Percentiles rank a stretch among this genome's conserved stretches.
These are phyloP conservation scores for Tanacetum coccineum DNA, from an alignment of 129 eudicot genomes.

Conservation along the genomic window DNA sequence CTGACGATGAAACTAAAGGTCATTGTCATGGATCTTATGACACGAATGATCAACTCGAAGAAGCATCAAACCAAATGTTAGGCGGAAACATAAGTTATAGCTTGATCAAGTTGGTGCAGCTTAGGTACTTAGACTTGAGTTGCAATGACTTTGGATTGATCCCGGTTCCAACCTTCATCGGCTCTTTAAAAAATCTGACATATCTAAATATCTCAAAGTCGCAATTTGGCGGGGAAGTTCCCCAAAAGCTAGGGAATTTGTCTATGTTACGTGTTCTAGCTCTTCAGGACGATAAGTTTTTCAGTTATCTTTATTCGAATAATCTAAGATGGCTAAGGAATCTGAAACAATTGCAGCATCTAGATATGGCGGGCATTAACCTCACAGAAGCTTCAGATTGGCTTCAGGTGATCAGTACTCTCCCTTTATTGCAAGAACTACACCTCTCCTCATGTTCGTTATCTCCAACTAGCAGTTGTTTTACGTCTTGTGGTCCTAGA, in stretches of 20 bases:
- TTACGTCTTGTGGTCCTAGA: no score
- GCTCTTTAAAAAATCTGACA: slow-evolving; percentile 1
- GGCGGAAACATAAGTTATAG: slow-evolving; percentile 15
- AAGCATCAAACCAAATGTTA: slow-evolving; percentile 10
- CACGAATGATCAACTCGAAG: not conserved
- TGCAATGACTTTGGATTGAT: not conserved
- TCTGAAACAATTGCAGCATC: slow-evolving; percentile 9
- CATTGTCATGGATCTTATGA: not conserved
- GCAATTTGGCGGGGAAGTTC: slow-evolving; percentile 14
- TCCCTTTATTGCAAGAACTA: slow-evolving; percentile 16
- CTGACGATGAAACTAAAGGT: not conserved
- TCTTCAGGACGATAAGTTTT: not conserved
- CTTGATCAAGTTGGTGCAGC: not conserved
- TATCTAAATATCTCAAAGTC: slow-evolving; percentile 16
- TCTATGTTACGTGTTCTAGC: slow-evolving; percentile 8
- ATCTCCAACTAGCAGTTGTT: no score
- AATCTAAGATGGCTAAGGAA: not conserved
- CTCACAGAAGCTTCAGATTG: slow-evolving; percentile 7
- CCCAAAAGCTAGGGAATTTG: slow-evolving; percentile 13
- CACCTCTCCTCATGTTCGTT: not conserved
- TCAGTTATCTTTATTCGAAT: not conserved
- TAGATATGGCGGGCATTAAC: slow-evolving; percentile 5
- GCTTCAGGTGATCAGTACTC: slow-evolving; percentile 8
- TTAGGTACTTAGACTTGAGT: slow-evolving; percentile 5
- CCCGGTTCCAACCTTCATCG: slow-evolving; percentile 6